Evolutionary conservation across 768 basidiomycete species (phyloP).

Genomic region (Amanita inopinata): DNA sequence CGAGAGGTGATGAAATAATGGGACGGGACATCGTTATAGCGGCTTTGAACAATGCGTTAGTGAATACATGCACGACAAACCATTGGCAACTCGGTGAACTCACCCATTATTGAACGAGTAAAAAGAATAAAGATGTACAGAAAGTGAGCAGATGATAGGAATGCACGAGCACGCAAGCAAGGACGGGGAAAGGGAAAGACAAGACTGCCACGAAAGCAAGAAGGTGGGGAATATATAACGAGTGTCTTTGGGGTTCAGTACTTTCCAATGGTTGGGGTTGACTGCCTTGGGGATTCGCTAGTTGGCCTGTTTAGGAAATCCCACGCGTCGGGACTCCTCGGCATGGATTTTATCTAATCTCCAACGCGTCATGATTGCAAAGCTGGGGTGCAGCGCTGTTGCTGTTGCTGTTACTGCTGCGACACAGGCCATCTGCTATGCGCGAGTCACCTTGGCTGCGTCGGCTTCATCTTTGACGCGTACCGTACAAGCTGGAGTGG

Average conservation of each 20-base stretch:
- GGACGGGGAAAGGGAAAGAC: background rate
- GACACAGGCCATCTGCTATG: too few species aligned
- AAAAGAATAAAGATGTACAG: background rate
- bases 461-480: too few species aligned
- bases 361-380: too few species aligned
- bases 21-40: slow-evolving; percentile 41
- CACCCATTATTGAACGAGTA: slow-evolving; percentile 6
- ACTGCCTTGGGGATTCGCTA: background rate
- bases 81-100: too few species aligned
- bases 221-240: background rate
- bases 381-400: too few species aligned
- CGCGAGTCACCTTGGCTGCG: too few species aligned
- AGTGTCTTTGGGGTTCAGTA: slow-evolving; percentile 5
- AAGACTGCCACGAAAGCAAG: background rate
- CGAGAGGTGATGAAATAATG: slow-evolving; percentile 55
- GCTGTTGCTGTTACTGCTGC: too few species aligned
- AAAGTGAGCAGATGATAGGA: slow-evolving; percentile 9
- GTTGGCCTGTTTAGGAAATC: background rate
- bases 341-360: background rate
- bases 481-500: too few species aligned
- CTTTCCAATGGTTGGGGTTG: slow-evolving; percentile 3
- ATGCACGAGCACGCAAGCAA: slow-evolving; percentile 10
- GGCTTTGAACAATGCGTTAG: too few species aligned
- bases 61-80: too few species aligned
- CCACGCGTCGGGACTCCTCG: background rate